phyloP scores from a whole-genome alignment of 2,329 filamentous ascomycete species.

The Fusarium foetens region DNA sequence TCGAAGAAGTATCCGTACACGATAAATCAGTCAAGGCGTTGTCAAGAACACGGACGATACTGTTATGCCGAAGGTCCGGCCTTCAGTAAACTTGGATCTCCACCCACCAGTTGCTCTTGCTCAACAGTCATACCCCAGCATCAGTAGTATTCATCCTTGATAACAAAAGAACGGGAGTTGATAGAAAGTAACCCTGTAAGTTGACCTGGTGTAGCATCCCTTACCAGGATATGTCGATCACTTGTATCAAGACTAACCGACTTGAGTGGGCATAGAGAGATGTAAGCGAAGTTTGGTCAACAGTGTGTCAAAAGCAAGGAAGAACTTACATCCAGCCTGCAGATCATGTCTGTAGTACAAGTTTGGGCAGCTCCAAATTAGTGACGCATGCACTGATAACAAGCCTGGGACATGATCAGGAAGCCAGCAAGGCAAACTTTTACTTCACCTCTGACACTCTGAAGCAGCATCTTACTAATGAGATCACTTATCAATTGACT shows the following conservation, averaged over 20 bases:
- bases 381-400: not conserved
- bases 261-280: not conserved
- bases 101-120: not conserved
- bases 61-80: not conserved
- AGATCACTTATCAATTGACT: not conserved
- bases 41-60: not conserved
- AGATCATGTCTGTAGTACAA: not conserved
- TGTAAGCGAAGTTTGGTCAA: not conserved
- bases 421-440: not conserved
- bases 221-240: not conserved
- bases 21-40: not conserved
- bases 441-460: fast-evolving
- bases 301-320: not conserved
- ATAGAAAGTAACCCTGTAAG: not conserved
- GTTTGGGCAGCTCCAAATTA: not conserved
- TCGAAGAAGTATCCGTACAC: no score
- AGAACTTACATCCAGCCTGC: not conserved
- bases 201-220: not conserved
- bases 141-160: not conserved
- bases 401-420: not conserved
- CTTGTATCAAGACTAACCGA: not conserved
- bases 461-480: not conserved
- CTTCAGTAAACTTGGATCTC: not conserved
- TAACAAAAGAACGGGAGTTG: not conserved
- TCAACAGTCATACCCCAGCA: not conserved